Conservation (phyloP, 2,329 filamentous ascomycete species). For the Penicillium janthinellum region DNA sequence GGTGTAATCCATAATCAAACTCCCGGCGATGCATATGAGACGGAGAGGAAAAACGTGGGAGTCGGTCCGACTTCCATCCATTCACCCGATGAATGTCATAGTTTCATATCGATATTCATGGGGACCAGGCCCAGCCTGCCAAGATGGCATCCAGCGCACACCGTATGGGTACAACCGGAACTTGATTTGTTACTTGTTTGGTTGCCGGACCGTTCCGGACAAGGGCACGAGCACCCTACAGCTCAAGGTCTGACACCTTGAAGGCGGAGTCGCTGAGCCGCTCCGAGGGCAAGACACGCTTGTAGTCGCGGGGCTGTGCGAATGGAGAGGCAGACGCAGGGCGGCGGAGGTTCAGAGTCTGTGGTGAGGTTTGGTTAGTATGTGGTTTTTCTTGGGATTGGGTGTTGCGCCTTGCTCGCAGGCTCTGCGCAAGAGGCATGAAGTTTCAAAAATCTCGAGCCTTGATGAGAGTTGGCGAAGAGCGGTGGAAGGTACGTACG, state of each 20-base stretch:
- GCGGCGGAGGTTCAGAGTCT: conserved; percentile 43
- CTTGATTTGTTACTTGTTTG: background rate
- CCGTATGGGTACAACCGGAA: background rate
- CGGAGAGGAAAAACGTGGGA: conserved; percentile 11
- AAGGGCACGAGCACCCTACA: conserved; percentile 15
- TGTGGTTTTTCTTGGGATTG: background rate
- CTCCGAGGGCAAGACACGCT: conserved; percentile 38
- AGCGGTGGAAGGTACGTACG: conserved; percentile 35
- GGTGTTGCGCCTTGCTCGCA: background rate
- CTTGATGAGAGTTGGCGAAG: background rate
- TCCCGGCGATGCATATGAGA: conserved; percentile 36
- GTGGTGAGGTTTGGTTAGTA: conserved; percentile 21
- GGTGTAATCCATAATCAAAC: conserved; percentile 29
- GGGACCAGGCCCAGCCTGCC: conserved; percentile 16
- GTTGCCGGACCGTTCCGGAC: conserved; percentile 13
- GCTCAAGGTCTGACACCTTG: conserved; percentile 22
- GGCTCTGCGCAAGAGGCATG: background rate
- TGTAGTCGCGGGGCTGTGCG: conserved; percentile 43
- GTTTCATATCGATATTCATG: background rate
- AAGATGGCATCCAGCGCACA: background rate
- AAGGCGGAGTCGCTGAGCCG: conserved; percentile 33
- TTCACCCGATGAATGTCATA: background rate
- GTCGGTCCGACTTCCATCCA: background rate
- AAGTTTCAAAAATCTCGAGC: background rate
- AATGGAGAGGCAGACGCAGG: conserved; percentile 44